A percentile compares a stretch with the other conserved stretches of the same genome.
phyloP scores from a whole-genome alignment of 192 early-diverging fungal genomes.

The Linnemannia hyalina region DNA sequence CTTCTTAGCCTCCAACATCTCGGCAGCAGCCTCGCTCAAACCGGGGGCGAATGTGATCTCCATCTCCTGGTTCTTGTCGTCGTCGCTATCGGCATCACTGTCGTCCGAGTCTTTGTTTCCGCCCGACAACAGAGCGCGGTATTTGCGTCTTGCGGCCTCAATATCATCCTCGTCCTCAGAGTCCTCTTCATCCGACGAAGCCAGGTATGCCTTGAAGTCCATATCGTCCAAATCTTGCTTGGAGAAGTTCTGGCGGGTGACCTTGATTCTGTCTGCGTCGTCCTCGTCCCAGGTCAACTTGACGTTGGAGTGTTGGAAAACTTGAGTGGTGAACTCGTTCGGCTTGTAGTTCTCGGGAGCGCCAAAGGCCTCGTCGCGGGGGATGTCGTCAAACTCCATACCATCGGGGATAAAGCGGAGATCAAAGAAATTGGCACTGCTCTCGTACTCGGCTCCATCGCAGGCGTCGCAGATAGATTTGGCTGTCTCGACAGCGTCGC shows the following conservation, averaged over 20 bases:
- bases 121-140: slow-evolving; percentile 60
- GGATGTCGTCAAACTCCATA: slow-evolving; percentile 85
- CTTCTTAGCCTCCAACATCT: slow-evolving; percentile 68
- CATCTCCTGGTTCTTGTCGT: slow-evolving; percentile 79
- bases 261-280: slow-evolving; percentile 83
- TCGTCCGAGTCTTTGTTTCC: slow-evolving; percentile 48
- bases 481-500: slow-evolving; percentile 88
- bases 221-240: slow-evolving; percentile 90
- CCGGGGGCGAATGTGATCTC: slow-evolving; percentile 98
- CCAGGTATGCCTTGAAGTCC: slow-evolving; percentile 93
- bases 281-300: slow-evolving; percentile 97
- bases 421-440: slow-evolving; percentile 93
- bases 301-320: slow-evolving; percentile 93
- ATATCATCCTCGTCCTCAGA: slow-evolving; percentile 73
- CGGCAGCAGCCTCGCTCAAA: slow-evolving; percentile 78
- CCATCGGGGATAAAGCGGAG: slow-evolving; percentile 94
- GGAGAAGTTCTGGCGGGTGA: slow-evolving; percentile 87
- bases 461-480: slow-evolving; percentile 82
- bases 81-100: slow-evolving; percentile 54
- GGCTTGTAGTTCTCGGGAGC: slow-evolving; percentile 79
- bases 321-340: slow-evolving; percentile 80
- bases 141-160: slow-evolving; percentile 60
- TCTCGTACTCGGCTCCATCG: slow-evolving; percentile 95
- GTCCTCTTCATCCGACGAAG: slow-evolving; percentile 77
- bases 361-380: slow-evolving; percentile 69